Percentiles rank a stretch among this genome's conserved stretches.
Evolutionary conservation across 176 grass and related monocot genomes (phyloP).

Genomic region (Tillandsia fasciculata): DNA sequence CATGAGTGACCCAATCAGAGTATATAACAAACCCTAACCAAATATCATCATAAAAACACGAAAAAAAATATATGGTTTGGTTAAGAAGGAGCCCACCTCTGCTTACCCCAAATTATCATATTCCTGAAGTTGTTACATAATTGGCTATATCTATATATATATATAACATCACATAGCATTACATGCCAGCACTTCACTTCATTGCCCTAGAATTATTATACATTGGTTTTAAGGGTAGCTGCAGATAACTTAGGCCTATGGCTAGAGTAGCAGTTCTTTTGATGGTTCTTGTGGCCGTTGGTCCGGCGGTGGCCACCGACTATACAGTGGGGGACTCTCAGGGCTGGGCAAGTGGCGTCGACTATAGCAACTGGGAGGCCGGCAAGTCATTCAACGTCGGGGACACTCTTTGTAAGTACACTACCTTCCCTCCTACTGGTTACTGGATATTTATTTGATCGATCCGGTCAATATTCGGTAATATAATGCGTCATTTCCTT

Average conservation of each 20-base stretch:
- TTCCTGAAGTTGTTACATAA: neutral
- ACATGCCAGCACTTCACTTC: constrained; percentile 6
- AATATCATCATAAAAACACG: neutral
- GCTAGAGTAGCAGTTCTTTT: constrained; percentile 27
- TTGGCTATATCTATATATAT: neutral
- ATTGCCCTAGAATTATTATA: constrained; percentile 10
- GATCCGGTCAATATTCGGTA: neutral
- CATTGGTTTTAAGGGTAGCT: neutral
- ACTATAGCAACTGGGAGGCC: constrained; percentile 58
- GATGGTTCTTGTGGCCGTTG: constrained; percentile 24
- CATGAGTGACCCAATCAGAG: neutral
- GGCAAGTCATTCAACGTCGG: constrained; percentile 56
- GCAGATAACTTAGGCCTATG: constrained; percentile 14
- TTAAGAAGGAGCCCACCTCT: too few relatives aligned
- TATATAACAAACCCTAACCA: neutral
- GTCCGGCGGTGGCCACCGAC: constrained; percentile 44
- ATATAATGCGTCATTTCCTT: too few relatives aligned
- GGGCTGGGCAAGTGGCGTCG: constrained; percentile 57
- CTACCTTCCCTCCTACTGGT: neutral
- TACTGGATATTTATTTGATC: neutral
- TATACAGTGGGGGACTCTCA: constrained; percentile 65
- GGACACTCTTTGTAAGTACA: constrained; percentile 45
- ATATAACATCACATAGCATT: neutral
- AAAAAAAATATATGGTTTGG: neutral
- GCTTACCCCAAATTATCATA: neutral